Conservation (phyloP, 257 asterid species). For the Nicotiana tabacum region DNA sequence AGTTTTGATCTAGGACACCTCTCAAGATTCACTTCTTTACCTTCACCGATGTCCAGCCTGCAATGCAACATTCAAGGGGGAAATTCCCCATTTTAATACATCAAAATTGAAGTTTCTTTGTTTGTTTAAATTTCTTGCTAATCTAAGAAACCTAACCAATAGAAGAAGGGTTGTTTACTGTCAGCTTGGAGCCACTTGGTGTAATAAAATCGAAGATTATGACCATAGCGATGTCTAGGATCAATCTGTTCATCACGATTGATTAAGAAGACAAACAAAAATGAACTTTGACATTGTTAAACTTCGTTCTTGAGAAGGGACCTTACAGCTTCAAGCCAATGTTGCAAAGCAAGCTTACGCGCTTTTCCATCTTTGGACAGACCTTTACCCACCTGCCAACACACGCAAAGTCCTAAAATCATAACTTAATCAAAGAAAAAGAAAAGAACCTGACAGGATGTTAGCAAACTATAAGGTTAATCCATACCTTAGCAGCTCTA, state of each 20-base stretch:
- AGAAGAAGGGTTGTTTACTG: constrained; percentile 79
- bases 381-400: constrained; percentile 73
- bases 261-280: neutral
- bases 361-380: constrained; percentile 69
- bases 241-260: constrained; percentile 47
- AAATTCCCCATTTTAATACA: neutral
- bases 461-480: neutral
- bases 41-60: constrained; percentile 88
- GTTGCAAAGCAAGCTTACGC: constrained; percentile 83
- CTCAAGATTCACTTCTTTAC: constrained; percentile 68
- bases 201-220: constrained; percentile 72
- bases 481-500: constrained; percentile 64
- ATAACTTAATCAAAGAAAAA: neutral
- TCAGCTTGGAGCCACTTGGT: constrained; percentile 66
- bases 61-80: neutral
- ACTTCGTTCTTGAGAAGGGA: constrained; percentile 3
- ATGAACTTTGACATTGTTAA: neutral
- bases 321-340: constrained; percentile 95
- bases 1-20: constrained; percentile 65
- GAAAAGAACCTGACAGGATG: neutral
- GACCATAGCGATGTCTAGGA: constrained; percentile 87
- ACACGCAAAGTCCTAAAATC: neutral
- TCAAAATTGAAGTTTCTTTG: neutral
- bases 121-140: neutral
- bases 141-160: constrained; percentile 47